Conservation (phyloP, 2,329 filamentous ascomycete genomes). For the Gnomoniopsis smithogilvyi region DNA sequence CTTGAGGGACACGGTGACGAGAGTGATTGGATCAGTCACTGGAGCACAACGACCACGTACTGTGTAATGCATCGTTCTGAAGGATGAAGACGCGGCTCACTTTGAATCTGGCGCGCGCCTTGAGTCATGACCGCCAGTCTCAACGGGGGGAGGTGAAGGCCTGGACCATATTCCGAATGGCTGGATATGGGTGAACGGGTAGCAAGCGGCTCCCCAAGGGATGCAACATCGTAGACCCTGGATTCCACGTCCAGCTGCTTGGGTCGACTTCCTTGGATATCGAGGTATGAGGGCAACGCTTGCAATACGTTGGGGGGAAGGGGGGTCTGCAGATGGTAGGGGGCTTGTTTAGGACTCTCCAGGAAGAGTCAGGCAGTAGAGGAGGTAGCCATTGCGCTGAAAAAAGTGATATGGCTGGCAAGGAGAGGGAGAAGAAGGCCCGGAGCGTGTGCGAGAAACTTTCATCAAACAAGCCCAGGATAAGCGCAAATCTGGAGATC, state of each 20-base stretch:
- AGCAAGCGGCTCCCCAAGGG: background rate
- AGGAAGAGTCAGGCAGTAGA: background rate
- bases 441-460: background rate
- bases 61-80: background rate
- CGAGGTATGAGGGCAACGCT: background rate
- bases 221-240: background rate
- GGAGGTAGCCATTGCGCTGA: background rate
- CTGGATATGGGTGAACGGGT: background rate
- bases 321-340: background rate
- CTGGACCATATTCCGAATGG: background rate
- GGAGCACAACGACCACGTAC: background rate
- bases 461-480: constrained; percentile 1
- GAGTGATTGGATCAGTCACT: too few species aligned
- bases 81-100: background rate
- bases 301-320: background rate
- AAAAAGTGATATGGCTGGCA: background rate
- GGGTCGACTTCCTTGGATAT: background rate
- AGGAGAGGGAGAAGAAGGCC: background rate
- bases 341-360: too few species aligned
- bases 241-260: background rate
- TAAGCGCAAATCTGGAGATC: constrained; percentile 7
- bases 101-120: too few species aligned
- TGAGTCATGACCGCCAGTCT: background rate
- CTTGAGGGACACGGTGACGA: too few species aligned
- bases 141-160: background rate